These are phyloP conservation scores for Trametes maxima DNA, from an alignment of 768 basidiomycete species.

Conservation along the genomic window DNA sequence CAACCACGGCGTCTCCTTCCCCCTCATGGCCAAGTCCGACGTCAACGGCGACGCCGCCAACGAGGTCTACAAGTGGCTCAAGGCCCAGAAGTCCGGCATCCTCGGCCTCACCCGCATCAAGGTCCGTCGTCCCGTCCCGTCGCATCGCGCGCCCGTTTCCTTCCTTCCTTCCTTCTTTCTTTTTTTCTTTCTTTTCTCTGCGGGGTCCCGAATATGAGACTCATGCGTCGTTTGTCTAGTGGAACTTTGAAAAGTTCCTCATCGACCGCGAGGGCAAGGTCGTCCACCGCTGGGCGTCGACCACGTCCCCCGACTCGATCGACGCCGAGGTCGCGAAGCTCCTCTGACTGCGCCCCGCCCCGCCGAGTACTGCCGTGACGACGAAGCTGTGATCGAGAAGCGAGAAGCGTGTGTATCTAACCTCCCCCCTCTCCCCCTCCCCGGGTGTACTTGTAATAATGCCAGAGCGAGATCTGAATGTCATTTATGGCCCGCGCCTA, in stretches of 20 bases:
- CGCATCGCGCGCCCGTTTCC: no score
- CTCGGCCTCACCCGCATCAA: conserved; percentile 75
- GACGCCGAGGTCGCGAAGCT: conserved; percentile 66
- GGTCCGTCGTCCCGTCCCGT: conserved; percentile 41
- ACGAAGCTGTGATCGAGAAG: conserved; percentile 5
- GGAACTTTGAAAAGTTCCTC: conserved; percentile 93
- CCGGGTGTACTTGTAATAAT: neutral
- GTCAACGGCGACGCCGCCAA: conserved; percentile 89
- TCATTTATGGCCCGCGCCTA: neutral
- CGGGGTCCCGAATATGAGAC: neutral
- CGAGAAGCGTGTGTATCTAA: no score
- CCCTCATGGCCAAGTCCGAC: conserved; percentile 89
- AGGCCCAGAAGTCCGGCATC: conserved; percentile 74
- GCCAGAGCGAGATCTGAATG: neutral
- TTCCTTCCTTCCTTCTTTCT: no score
- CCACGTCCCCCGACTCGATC: conserved; percentile 67
- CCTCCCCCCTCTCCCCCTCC: no score
- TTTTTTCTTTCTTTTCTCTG: no score
- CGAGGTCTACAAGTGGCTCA: conserved; percentile 84
- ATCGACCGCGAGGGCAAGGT: conserved; percentile 78
- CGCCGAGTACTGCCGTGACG: neutral
- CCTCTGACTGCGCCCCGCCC: conserved; percentile 35
- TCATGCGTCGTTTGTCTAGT: conserved; percentile 44
- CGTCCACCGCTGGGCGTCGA: conserved; percentile 75
- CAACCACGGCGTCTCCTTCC: conserved; percentile 91